These are phyloP conservation scores for Candida nanaspora DNA, from an alignment of 805 yeast genomes.

Conservation along the genomic window DNA sequence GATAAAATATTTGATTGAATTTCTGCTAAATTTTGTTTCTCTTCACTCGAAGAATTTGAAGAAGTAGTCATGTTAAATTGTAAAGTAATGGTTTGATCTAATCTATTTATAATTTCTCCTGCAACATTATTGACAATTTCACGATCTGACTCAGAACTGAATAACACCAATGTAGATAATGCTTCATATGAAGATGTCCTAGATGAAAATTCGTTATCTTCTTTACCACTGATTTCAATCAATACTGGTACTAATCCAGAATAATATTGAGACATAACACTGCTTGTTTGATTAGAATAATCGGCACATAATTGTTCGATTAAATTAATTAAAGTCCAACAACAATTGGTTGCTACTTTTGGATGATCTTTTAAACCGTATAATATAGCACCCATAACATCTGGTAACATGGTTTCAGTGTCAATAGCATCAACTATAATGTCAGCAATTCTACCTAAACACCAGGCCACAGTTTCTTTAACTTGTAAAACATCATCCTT, in stretches of 20 bases:
- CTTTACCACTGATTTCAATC: conserved; percentile 57
- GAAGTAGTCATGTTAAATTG: conserved; percentile 36
- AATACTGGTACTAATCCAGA: conserved; percentile 61
- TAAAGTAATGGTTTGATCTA: conserved; percentile 61
- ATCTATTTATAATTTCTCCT: conserved; percentile 60
- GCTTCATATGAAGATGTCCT: conserved; percentile 98
- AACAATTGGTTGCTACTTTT: conserved; percentile 90
- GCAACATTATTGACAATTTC: conserved; percentile 68
- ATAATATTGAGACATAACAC: conserved; percentile 71
- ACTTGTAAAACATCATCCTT: conserved; percentile 75
- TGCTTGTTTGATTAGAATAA: conserved; percentile 43
- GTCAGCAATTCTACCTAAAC: conserved; percentile 94
- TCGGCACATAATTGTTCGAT: conserved; percentile 70
- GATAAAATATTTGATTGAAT: conserved; percentile 77
- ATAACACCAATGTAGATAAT: conserved; percentile 70
- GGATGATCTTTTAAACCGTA: conserved; percentile 87
- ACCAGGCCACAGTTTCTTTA: conserved; percentile 97
- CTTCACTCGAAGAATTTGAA: conserved; percentile 39
- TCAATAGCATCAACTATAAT: conserved; percentile 72
- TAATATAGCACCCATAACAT: conserved; percentile 64
- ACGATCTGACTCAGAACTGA: conserved; percentile 64
- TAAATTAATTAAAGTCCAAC: conserved; percentile 93
- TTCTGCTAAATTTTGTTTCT: conserved; percentile 74
- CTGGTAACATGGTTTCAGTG: conserved; percentile 55
- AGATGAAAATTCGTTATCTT: conserved; percentile 79